Base-by-base conservation (phyloP, 192 early-diverging fungal species). In the Entrophospora sp. region DNA sequence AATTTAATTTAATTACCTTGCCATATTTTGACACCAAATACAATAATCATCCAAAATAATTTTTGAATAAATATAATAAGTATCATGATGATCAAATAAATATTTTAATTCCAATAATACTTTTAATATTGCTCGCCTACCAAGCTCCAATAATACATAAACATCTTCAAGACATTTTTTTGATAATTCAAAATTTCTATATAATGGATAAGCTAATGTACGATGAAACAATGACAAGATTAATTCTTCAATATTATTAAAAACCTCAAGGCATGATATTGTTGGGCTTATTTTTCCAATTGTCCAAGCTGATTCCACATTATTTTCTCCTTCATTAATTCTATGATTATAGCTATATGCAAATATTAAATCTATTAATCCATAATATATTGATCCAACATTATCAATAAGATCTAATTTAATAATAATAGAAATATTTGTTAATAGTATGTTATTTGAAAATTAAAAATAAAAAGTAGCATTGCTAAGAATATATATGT, bases 1-100 rank as follows among this genome's bases (percentile, higher is more conserved):
- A 6, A 51, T 7, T 16, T 51, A 25, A 9, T 3, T 38, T 16
- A 24, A 44, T 75, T 79, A 87, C 87, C 72, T 84, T 22, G 89
- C 79, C 43, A 76, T 80, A 64, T 95, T 94, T 24, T 57, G 53
- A 42, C 95, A 78, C 96, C 96, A 99, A 20, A 91, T 80, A 73
- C 94, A 97, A 73, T 99, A 99, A 71, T 99, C 95, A 70, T 93
- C 93, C 16, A 99, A 36, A 72, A 77, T 96, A 18, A 96, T 73
- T 74, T 91, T 87, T 70, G 89, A 85, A 60, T 96, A 89, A 5
- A 96, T 72, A 69, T 93, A 95, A 69, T 89, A 91, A 0, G 83
- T 69, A 63, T 99, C 95, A 60, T 99, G 89, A 67, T 83, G 79
- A 53, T 92, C 88, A 72, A 97, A 79, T 30, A 94, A 62, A 5